Base-by-base conservation (phyloP, 176 grass and related monocot genomes). In the Phoenix dactylifera region DNA sequence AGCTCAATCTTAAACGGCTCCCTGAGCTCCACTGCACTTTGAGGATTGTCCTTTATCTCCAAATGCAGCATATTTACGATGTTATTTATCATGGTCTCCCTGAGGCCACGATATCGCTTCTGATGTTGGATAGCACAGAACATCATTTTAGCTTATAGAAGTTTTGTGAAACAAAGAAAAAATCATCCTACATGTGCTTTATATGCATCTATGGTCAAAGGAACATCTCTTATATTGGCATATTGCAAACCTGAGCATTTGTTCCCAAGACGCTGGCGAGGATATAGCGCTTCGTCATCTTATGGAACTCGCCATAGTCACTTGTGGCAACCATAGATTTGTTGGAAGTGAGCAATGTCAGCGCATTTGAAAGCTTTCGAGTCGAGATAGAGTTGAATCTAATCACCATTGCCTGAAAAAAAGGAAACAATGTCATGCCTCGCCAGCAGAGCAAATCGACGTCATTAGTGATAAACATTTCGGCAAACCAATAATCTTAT, bases 261-360 rank as follows among this genome's bases (percentile, higher is more conserved):
- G 76, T 59, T 70, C 92, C 81, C 48, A 97, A 66, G 59, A 88
- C 67, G 56, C 69, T 77, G 2, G 79, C 52, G 72, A 97, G 73
- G 39, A 97, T 18, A 51, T 79, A 88, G 30, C 92, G 83, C 75
- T 91, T 97, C n/a, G 79, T 80, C 76, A 79, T 79, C 50, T 85
- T 90, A 62, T 91, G 87, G 63, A 83, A 97, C 49, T 97, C 78
- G 9, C 63, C 84, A 53, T 91, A 91, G 59, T 97, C 92, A 32
- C 92, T 88, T 15, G 26, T 80, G 26, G 92, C 84, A 60, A 91
- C 78, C 75, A 97, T 88, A 51, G 51, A 62, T 72, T 97, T 97
- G 63, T 86, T 57, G 29, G 14, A 83, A 19, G 80, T 91, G 26
- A 97, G 83, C 58, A 82, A 32, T 16, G 65, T 72, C 66, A 97